Evolutionary conservation across 495 filamentous ascomycete species (phyloP), one percentile per base, ranked within the genome.

Genomic region (Daldinia caldariorum): DNA sequence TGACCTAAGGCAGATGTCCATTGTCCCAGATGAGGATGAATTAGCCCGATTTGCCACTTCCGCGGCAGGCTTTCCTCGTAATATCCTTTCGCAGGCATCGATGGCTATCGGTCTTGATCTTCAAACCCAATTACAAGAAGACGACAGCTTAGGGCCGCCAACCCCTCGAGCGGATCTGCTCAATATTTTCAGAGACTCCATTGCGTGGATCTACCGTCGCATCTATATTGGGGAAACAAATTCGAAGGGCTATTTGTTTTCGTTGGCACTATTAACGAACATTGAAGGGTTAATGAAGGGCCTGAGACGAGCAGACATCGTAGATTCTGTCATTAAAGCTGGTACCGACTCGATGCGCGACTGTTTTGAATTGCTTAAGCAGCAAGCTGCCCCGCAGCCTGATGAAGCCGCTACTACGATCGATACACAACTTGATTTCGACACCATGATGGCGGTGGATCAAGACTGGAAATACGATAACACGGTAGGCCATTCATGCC

Each of bases 171-270:
- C 75, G 0, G 86, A 89, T 63, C 67, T 89, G 20, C 61, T 88
- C 1, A 58, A 75, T 2, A 76, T 85, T 3, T 7, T 89, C 3
- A 72, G 81, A 0, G 81, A 88, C 29, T 80, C 82, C 0, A 80
- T 79, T 41, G 57, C 57, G 4, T 88, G 83, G 83, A 35, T 58
- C 0, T 72, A 84, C 71, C 63, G 63, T 9, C 77, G 74, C 35
- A 79, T 89, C 4, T 50, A 79, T 41, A 78, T 77, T 2, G 87
- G 87, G 3, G 84, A 88, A 73, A 87, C 83, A 0, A 89, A 87
- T 66, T 77, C 84, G n/a, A 89, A 89, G 63, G 84, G 82, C 0
- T 84, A 84, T 47, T 43, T 90, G 29, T 74, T 88, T 29, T 67
- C 75, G 0, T 61, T 65, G 3, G 60, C 85, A 5, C 55, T 88